Conservation (phyloP, 2,329 filamentous ascomycete genomes). For the Pseudonectria foliicola region DNA sequence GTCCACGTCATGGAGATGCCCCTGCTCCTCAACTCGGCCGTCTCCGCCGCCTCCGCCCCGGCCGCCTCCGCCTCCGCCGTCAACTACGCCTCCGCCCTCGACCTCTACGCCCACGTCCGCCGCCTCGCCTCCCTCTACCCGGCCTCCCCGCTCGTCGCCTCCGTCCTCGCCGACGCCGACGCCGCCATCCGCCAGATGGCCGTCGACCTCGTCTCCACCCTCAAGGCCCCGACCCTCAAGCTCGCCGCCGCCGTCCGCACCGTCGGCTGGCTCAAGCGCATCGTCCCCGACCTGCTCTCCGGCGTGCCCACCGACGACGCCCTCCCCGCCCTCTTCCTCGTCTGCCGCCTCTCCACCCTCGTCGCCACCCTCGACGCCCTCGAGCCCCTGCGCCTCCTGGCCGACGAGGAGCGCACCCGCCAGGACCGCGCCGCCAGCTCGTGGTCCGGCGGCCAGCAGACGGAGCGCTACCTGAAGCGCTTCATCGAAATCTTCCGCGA, state of each 20-base stretch:
- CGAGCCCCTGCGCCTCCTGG: conserved; percentile 77
- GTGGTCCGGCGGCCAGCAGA: conserved; percentile 77
- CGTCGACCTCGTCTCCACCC: conserved; percentile 68
- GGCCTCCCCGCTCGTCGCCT: conserved; percentile 64
- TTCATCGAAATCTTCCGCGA: conserved; percentile 98
- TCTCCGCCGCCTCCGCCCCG: conserved; percentile 58
- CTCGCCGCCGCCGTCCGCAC: conserved; percentile 85
- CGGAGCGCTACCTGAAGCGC: conserved; percentile 85
- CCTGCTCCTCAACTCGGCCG: conserved; percentile 72
- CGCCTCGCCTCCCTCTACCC: conserved; percentile 78
- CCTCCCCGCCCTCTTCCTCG: conserved; percentile 76
- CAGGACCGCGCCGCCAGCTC: conserved; percentile 35
- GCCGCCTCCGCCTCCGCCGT: conserved; percentile 81
- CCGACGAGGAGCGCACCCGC: conserved; percentile 68
- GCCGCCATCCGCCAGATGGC: conserved; percentile 85
- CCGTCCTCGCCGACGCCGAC: conserved; percentile 71
- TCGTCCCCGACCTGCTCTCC: conserved; percentile 65
- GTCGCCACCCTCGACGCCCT: conserved; percentile 74
- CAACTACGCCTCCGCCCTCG: conserved; percentile 83
- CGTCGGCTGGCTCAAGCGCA: conserved; percentile 81
- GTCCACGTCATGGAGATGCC: conserved; percentile 89
- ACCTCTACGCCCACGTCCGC: conserved; percentile 89
- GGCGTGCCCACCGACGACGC: conserved; percentile 49
- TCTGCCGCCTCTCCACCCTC: conserved; percentile 76
- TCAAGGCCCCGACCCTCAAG: conserved; percentile 74